These are phyloP conservation scores for Ophiostoma quercus DNA, from an alignment of 2,329 filamentous ascomycete genomes.

Conservation along the genomic window DNA sequence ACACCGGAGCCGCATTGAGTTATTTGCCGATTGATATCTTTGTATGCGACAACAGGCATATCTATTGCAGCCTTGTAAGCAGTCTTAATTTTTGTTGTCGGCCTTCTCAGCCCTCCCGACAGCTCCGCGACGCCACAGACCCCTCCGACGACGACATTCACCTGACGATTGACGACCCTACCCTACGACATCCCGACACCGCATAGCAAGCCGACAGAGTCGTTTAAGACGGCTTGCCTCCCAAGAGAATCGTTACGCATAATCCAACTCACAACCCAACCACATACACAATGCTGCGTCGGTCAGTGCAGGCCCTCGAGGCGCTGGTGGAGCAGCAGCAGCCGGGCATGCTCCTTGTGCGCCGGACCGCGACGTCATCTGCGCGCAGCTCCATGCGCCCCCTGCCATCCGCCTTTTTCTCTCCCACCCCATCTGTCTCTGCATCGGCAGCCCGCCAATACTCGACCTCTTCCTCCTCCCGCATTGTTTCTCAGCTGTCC, in stretches of 20 bases:
- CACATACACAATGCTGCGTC: constrained; percentile 19
- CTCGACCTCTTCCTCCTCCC: background rate
- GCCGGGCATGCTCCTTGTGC: constrained; percentile 16
- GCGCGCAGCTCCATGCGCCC: constrained; percentile 7
- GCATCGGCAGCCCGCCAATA: background rate
- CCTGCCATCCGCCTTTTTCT: background rate
- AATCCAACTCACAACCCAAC: background rate
- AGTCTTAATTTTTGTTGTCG: background rate
- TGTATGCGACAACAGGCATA: background rate
- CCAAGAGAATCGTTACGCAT: background rate
- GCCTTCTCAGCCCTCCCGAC: background rate
- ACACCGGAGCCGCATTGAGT: background rate
- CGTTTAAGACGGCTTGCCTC: background rate
- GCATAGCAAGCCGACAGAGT: background rate
- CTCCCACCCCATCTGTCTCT: background rate
- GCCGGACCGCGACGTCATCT: background rate
- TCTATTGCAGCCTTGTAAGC: background rate
- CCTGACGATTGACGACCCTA: background rate
- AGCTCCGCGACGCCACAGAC: background rate
- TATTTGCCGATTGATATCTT: background rate
- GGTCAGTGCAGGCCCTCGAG: constrained; percentile 20
- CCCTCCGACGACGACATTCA: background rate
- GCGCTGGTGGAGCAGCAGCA: constrained; percentile 20
- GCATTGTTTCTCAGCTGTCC: background rate
- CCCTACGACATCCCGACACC: background rate